These are phyloP conservation scores for Royoungia palumana DNA, from an alignment of 768 basidiomycete genomes.

Conservation along the genomic window DNA sequence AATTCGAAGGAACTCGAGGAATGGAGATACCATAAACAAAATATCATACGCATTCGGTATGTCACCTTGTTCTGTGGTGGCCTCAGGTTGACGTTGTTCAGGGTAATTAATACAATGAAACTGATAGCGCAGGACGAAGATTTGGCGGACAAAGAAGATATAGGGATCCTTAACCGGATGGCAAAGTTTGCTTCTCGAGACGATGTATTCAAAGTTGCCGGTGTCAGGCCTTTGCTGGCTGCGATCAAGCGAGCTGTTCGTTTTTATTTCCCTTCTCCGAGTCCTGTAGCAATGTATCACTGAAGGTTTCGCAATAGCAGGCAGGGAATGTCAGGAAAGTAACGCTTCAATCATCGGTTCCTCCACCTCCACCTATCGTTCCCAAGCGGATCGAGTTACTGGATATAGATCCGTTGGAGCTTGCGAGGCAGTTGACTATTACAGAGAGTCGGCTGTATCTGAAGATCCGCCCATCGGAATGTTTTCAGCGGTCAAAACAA, in stretches of 20 bases:
- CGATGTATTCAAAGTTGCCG: constrained; percentile 38
- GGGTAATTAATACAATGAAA: constrained; percentile 64
- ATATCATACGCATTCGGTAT: constrained; percentile 56
- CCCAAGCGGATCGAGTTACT: constrained; percentile 48
- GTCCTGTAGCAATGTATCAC: neutral
- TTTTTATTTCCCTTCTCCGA: constrained; percentile 5
- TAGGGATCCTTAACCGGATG: constrained; percentile 49
- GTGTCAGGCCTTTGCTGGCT: constrained; percentile 48
- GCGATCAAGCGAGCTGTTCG: constrained; percentile 52
- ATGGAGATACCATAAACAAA: constrained; percentile 58
- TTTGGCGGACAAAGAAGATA: constrained; percentile 53
- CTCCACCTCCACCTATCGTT: constrained; percentile 50
- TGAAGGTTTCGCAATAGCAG: constrained; percentile 14
- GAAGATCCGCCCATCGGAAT: constrained; percentile 59
- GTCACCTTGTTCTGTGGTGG: constrained; percentile 11
- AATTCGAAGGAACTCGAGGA: constrained; percentile 42
- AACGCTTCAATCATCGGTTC: constrained; percentile 33
- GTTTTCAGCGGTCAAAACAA: constrained; percentile 53
- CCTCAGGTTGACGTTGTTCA: constrained; percentile 16
- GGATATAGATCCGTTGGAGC: constrained; percentile 61
- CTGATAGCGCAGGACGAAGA: constrained; percentile 56
- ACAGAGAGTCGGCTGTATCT: constrained; percentile 58
- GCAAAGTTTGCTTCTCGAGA: constrained; percentile 48
- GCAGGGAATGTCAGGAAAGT: constrained; percentile 35
- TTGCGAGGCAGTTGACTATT: constrained; percentile 67